Percentiles rank a stretch among this genome's conserved stretches.
Conservation (phyloP, 2,329 filamentous ascomycete species). For the Diaporthe longicolla region DNA sequence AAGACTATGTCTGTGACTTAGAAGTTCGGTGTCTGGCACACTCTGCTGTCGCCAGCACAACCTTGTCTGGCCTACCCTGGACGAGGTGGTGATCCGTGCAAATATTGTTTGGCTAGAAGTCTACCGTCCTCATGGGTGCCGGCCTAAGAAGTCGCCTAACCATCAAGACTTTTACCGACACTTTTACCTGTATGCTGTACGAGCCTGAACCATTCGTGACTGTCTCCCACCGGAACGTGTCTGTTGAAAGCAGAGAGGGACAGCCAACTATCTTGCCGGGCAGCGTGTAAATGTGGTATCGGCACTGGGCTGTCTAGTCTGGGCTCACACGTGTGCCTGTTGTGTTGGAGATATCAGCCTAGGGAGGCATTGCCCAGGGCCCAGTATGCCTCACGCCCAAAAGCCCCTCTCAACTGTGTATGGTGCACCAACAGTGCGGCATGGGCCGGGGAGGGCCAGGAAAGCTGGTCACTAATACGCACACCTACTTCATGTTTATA, state of each 20-base stretch:
- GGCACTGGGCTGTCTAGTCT: neutral
- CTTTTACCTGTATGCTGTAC: neutral
- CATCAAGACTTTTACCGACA: no score
- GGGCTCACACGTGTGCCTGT: neutral
- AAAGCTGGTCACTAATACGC: neutral
- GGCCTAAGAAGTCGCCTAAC: neutral
- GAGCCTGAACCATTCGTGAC: neutral
- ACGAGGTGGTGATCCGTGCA: conserved; percentile 6
- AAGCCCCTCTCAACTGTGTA: neutral
- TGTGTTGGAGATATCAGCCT: neutral
- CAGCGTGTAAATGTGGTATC: neutral
- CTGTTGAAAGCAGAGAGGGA: neutral
- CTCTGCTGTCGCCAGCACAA: neutral
- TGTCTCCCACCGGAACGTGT: neutral
- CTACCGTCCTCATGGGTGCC: neutral
- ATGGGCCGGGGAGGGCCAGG: neutral
- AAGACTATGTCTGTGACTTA: conserved; percentile 17
- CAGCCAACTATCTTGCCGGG: neutral
- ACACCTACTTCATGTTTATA: no score
- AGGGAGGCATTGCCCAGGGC: neutral
- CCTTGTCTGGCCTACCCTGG: neutral
- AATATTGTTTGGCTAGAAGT: neutral
- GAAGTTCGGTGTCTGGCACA: neutral
- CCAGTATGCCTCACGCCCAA: neutral
- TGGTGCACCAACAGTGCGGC: neutral